Conservation (phyloP, 106 monocot genomes). For the Acorus gramineus region DNA sequence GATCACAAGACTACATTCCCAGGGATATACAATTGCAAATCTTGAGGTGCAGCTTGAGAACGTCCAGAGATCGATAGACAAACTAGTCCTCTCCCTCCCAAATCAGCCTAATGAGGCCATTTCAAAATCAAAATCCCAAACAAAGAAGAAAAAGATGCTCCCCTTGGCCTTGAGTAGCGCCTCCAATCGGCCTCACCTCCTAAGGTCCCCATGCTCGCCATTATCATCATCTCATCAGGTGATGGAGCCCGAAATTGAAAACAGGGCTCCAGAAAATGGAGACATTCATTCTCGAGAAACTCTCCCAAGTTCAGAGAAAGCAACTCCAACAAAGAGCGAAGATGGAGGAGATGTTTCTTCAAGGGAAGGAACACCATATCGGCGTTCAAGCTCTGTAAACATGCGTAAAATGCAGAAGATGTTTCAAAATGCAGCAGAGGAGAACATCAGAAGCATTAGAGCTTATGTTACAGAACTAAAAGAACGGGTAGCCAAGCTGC, state of each 20-base stretch:
- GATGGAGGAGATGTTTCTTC: conserved; percentile 58
- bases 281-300: conserved; percentile 14
- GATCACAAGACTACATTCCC: conserved; percentile 74
- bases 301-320: conserved; percentile 30
- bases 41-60: conserved; percentile 84
- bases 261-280: conserved; percentile 40
- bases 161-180: conserved; percentile 46
- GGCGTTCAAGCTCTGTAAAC: conserved; percentile 80
- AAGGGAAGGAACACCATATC: conserved; percentile 63
- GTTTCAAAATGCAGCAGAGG: conserved; percentile 94
- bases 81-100: conserved; percentile 74
- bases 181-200: conserved; percentile 33
- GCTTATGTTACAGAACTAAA: conserved; percentile 91
- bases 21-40: conserved; percentile 68
- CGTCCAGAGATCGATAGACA: conserved; percentile 90
- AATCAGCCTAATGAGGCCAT: conserved; percentile 17
- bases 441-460: conserved; percentile 83
- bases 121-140: conserved; percentile 40
- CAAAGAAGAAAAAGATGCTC: conserved; percentile 60
- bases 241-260: conserved; percentile 50
- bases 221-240: conserved; percentile 41
- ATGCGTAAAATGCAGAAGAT: conserved; percentile 96
- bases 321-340: conserved; percentile 60
- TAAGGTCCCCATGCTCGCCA: conserved; percentile 88
- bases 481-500: conserved; percentile 88